A percentile compares a stretch with the other conserved stretches of the same genome.
Evolutionary conservation across 2,329 filamentous ascomycete species (phyloP).

Genomic region (Capronia epimyces): DNA sequence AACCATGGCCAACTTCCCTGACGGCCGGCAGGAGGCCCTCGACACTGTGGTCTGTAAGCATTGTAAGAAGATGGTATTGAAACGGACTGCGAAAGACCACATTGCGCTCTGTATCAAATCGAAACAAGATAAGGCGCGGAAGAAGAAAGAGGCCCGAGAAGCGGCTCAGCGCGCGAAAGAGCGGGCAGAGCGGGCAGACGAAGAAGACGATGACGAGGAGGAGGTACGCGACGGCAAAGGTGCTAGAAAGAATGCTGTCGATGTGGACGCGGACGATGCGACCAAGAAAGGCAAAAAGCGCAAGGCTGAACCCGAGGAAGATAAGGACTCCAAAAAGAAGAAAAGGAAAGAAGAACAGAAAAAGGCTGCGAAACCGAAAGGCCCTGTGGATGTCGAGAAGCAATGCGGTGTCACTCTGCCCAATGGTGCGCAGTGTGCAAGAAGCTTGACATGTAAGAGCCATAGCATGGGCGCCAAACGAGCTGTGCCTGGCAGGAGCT

Average conservation of each 20-base stretch:
- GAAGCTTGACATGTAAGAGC: conserved; percentile 87
- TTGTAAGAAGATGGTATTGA: conserved; percentile 83
- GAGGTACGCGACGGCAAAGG: conserved; percentile 50
- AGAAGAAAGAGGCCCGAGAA: conserved; percentile 69
- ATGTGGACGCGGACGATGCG: conserved; percentile 19
- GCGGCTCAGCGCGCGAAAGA: conserved; percentile 59
- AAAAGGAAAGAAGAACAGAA: conserved; percentile 95
- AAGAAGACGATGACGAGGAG: conserved; percentile 43
- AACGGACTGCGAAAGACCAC: conserved; percentile 68
- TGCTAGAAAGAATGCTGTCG: conserved; percentile 18
- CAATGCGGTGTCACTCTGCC: conserved; percentile 84
- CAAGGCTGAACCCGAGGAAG: conserved; percentile 41
- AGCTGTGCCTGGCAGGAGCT: conserved; percentile 74
- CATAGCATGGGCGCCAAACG: conserved; percentile 94
- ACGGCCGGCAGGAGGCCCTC: conserved; percentile 44
- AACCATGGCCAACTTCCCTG: conserved; percentile 72
- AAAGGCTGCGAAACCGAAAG: conserved; percentile 79
- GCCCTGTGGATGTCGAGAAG: conserved; percentile 86
- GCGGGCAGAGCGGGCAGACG: conserved; percentile 43
- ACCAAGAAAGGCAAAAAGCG: conserved; percentile 31
- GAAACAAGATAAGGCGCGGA: conserved; percentile 74
- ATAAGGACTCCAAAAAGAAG: conserved; percentile 71
- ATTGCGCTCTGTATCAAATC: conserved; percentile 77
- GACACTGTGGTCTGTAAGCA: conserved; percentile 86
- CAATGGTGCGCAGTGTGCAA: conserved; percentile 79